Conservation (phyloP, 148 eudicot genomes). For the Camellia sinensis region DNA sequence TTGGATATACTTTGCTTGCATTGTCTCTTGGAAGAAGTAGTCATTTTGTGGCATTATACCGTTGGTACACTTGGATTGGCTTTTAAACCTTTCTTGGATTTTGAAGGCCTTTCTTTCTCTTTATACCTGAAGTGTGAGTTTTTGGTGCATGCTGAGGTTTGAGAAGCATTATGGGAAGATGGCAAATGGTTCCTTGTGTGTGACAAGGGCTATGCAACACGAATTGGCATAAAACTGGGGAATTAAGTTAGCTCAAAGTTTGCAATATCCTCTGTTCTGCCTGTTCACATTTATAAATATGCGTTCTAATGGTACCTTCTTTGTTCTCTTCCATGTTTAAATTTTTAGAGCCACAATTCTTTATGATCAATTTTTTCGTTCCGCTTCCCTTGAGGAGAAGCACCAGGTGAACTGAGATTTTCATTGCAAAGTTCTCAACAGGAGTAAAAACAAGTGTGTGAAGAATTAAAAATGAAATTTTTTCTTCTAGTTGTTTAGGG, state of each 20-base stretch:
- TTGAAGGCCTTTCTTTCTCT: slow-evolving; percentile 7
- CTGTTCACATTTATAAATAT: neutral
- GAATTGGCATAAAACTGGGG: slow-evolving; percentile 96
- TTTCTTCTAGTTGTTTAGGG: slow-evolving; percentile 67
- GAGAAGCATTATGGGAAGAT: slow-evolving; percentile 84
- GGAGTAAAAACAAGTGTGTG: neutral
- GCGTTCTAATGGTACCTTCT: slow-evolving; percentile 8
- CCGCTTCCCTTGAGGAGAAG: slow-evolving; percentile 75
- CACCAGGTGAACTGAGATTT: slow-evolving; percentile 53
- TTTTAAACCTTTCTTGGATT: slow-evolving; percentile 6
- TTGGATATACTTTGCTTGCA: slow-evolving; percentile 90
- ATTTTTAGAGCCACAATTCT: slow-evolving; percentile 61
- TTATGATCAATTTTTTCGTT: slow-evolving; percentile 93
- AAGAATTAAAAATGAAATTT: slow-evolving; percentile 18
- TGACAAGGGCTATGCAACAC: slow-evolving; percentile 95
- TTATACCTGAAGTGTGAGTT: slow-evolving; percentile 16
- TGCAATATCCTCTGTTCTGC: slow-evolving; percentile 5
- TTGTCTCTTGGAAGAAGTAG: slow-evolving; percentile 91
- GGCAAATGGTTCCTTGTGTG: slow-evolving; percentile 94
- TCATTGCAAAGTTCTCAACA: neutral
- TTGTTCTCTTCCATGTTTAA: slow-evolving; percentile 5
- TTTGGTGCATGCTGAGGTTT: slow-evolving; percentile 41
- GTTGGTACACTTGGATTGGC: slow-evolving; percentile 48
- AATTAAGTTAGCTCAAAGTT: slow-evolving; percentile 41
- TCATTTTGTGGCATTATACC: slow-evolving; percentile 72